A percentile compares a stretch with the other conserved stretches of the same genome.
phyloP scores from a whole-genome alignment of 2,329 filamentous ascomycete genomes.

The Aspergillus udagawae region DNA sequence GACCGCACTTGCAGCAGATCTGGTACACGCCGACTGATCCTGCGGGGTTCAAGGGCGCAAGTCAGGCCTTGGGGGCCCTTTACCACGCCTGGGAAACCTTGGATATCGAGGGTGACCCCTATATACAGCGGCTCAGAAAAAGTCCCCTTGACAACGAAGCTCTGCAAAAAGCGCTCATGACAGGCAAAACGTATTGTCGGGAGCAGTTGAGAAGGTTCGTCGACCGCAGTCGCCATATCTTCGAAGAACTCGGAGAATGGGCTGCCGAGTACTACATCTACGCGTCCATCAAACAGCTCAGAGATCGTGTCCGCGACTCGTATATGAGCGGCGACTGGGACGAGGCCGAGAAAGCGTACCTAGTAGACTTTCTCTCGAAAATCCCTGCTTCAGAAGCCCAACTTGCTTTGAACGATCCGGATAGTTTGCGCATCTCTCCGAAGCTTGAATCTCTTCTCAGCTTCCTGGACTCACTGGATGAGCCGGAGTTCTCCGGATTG shows the following conservation, averaged over 20 bases:
- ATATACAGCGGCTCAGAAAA: slow-evolving; percentile 47
- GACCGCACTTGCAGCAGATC: slow-evolving; percentile 46
- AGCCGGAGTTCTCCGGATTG: slow-evolving; percentile 53
- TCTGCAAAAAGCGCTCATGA: slow-evolving; percentile 25
- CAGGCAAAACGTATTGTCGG: slow-evolving; percentile 39
- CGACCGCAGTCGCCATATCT: slow-evolving; percentile 49
- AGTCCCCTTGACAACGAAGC: slow-evolving; percentile 33
- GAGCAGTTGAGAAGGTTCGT: slow-evolving; percentile 56
- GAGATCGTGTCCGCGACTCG: slow-evolving; percentile 16
- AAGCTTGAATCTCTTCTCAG: slow-evolving; percentile 57
- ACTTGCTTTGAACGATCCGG: background rate
- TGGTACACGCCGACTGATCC: slow-evolving; percentile 12
- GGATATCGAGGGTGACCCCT: slow-evolving; percentile 60
- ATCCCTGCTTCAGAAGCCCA: slow-evolving; percentile 18
- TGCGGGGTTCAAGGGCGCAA: background rate
- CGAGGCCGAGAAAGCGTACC: slow-evolving; percentile 52
- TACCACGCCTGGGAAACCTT: slow-evolving; percentile 40
- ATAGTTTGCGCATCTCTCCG: slow-evolving; percentile 43
- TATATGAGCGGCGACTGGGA: slow-evolving; percentile 42
- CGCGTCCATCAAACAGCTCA: slow-evolving; percentile 42
- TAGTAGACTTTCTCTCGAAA: slow-evolving; percentile 41
- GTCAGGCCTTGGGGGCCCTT: slow-evolving; percentile 43
- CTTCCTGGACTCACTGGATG: slow-evolving; percentile 44
- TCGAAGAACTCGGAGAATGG: slow-evolving; percentile 61
- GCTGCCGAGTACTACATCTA: slow-evolving; percentile 64